phyloP scores from a whole-genome alignment of 2,329 filamentous ascomycete genomes.

The Talaromyces sp. region DNA sequence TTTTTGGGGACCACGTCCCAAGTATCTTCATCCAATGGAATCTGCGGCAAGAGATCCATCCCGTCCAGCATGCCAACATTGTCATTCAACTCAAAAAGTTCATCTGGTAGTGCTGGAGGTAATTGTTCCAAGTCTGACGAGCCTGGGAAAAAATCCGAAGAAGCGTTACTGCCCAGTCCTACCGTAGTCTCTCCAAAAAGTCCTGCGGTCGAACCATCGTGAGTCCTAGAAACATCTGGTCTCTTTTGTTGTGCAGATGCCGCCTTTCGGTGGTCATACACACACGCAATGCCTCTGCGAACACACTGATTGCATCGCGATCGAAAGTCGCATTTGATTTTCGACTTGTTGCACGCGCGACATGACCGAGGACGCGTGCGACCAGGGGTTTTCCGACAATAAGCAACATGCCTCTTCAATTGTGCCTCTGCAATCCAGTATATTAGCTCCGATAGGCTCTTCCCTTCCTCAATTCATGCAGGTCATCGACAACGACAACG shows the following conservation, averaged over 20 bases:
- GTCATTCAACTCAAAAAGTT: not conserved
- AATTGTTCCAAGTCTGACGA: not conserved
- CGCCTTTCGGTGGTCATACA: conserved; percentile 2
- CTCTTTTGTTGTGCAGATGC: not conserved
- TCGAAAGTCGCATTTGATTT: conserved; percentile 10
- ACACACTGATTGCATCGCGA: conserved; percentile 8
- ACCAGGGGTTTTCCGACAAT: conserved; percentile 2
- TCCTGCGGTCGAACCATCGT: not conserved
- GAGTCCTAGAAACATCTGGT: not conserved
- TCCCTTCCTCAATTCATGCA: not conserved
- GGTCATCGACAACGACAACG: not conserved
- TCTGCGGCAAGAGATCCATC: not conserved
- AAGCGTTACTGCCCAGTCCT: not conserved
- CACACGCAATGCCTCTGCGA: conserved; percentile 2
- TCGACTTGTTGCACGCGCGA: conserved; percentile 8
- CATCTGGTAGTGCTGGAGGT: not conserved
- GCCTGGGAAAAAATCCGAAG: not conserved
- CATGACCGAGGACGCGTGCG: conserved; percentile 8
- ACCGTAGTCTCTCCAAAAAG: not conserved
- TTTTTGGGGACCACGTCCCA: not conserved
- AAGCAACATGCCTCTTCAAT: conserved; percentile 4
- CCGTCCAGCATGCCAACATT: not conserved
- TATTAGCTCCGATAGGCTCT: not conserved
- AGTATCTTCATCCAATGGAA: not conserved
- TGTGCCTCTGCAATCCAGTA: conserved; percentile 1